These are phyloP conservation scores for Colletotrichum euphorbiae DNA, from an alignment of 2,329 filamentous ascomycete species.

Conservation along the genomic window DNA sequence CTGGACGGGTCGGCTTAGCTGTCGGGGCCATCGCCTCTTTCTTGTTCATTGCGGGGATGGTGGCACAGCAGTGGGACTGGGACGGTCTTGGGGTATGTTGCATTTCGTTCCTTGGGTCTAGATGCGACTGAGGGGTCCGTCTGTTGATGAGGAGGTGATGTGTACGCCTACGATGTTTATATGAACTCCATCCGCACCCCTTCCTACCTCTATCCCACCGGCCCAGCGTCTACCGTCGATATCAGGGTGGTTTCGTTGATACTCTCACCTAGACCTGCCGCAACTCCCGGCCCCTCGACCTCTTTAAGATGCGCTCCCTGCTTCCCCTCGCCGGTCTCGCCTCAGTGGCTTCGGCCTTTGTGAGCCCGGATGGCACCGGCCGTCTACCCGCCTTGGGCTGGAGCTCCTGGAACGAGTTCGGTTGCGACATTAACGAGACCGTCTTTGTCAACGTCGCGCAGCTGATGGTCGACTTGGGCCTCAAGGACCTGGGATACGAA, in stretches of 20 bases:
- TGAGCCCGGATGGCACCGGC: conserved; percentile 40
- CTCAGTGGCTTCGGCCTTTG: conserved; percentile 32
- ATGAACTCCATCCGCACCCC: background rate
- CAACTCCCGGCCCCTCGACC: background rate
- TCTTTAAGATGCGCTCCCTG: conserved; percentile 15
- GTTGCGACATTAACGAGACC: conserved; percentile 62
- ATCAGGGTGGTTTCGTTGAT: too few species aligned
- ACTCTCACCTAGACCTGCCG: background rate
- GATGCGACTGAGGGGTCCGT: background rate
- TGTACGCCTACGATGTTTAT: background rate
- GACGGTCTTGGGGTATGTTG: conserved; percentile 33
- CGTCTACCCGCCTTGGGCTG: conserved; percentile 57
- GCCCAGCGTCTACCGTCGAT: too few species aligned
- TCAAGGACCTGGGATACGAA: conserved; percentile 65
- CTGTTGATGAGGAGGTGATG: background rate
- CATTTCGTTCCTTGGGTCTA: background rate
- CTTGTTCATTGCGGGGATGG: conserved; percentile 9
- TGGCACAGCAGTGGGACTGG: conserved; percentile 21
- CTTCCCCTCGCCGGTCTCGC: conserved; percentile 3
- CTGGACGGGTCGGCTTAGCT: too few species aligned
- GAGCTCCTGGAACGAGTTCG: conserved; percentile 66
- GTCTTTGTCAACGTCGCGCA: conserved; percentile 61
- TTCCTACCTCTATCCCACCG: too few species aligned
- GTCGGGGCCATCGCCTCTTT: conserved; percentile 1
- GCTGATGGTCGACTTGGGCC: conserved; percentile 60